A percentile compares a stretch with the other conserved stretches of the same genome.
These are phyloP conservation scores for Coprinopsis sp. DNA, from an alignment of 768 basidiomycete genomes.

Conservation along the genomic window DNA sequence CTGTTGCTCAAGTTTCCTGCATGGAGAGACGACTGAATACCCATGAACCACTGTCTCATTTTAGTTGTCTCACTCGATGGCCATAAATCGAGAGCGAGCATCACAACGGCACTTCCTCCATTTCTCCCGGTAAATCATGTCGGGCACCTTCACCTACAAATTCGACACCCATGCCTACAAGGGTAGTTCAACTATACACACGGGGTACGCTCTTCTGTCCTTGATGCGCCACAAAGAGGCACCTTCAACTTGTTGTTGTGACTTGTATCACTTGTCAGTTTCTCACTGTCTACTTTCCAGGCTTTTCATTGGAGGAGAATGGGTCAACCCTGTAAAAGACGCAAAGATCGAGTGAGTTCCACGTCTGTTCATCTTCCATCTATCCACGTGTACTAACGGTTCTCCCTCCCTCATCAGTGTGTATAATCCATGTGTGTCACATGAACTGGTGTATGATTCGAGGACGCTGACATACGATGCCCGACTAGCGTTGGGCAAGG, in stretches of 20 bases:
- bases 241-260: neutral
- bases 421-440: slow-evolving; percentile 44
- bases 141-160: slow-evolving; percentile 20
- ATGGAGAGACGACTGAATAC: too few relatives aligned
- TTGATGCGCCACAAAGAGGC: neutral
- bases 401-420: slow-evolving; percentile 37
- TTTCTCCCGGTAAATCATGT: too few relatives aligned
- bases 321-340: slow-evolving; percentile 45
- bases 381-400: neutral
- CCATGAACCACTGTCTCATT: too few relatives aligned
- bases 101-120: too few relatives aligned
- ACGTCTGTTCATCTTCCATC: too few relatives aligned
- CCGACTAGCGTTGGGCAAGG: slow-evolving; percentile 58
- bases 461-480: slow-evolving; percentile 8
- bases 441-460: neutral
- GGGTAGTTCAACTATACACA: slow-evolving; percentile 16
- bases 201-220: slow-evolving; percentile 14
- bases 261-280: too few relatives aligned
- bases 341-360: slow-evolving; percentile 81
- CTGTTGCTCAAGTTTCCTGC: too few relatives aligned
- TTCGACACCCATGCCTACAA: slow-evolving; percentile 20
- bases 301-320: neutral
- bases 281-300: neutral
- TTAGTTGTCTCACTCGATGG: too few relatives aligned
- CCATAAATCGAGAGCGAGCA: too few relatives aligned